These are phyloP conservation scores for Flaveria trinervia DNA, from an alignment of 129 eudicot species.

Conservation along the genomic window DNA sequence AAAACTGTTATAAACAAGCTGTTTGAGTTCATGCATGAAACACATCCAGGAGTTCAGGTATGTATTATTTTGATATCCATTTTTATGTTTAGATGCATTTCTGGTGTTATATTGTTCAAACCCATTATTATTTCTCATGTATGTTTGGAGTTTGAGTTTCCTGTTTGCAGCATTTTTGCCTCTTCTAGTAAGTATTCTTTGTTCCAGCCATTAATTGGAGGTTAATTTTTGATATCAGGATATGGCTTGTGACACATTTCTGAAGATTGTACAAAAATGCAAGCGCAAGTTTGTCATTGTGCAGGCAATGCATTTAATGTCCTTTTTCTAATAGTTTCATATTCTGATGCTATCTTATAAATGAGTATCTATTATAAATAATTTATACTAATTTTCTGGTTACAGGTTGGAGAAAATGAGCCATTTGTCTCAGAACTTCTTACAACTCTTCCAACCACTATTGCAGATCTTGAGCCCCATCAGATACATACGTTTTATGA, in stretches of 20 bases:
- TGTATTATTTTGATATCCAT: neutral
- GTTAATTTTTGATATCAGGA: slow-evolving; percentile 52
- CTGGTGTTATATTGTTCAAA: neutral
- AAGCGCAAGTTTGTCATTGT: slow-evolving; percentile 89
- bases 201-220: neutral
- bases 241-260: slow-evolving; percentile 99
- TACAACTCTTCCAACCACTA: slow-evolving; percentile 85
- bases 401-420: slow-evolving; percentile 94
- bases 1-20: slow-evolving; percentile 96
- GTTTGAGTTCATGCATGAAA: slow-evolving; percentile 99
- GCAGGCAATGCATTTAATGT: slow-evolving; percentile 49
- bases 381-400: slow-evolving; percentile 11
- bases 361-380: neutral
- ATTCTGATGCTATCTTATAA: neutral
- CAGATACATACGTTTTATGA: slow-evolving; percentile 96
- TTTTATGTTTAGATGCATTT: neutral
- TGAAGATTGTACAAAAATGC: slow-evolving; percentile 99
- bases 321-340: neutral
- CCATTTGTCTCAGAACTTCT: slow-evolving; percentile 96
- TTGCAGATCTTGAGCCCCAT: slow-evolving; percentile 89
- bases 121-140: neutral
- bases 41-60: slow-evolving; percentile 99
- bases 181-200: neutral
- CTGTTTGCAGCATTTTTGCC: neutral
- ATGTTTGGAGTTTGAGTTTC: neutral